Evolutionary conservation across 768 basidiomycete species (phyloP).

Genomic region (Stropharia rugosoannulata): DNA sequence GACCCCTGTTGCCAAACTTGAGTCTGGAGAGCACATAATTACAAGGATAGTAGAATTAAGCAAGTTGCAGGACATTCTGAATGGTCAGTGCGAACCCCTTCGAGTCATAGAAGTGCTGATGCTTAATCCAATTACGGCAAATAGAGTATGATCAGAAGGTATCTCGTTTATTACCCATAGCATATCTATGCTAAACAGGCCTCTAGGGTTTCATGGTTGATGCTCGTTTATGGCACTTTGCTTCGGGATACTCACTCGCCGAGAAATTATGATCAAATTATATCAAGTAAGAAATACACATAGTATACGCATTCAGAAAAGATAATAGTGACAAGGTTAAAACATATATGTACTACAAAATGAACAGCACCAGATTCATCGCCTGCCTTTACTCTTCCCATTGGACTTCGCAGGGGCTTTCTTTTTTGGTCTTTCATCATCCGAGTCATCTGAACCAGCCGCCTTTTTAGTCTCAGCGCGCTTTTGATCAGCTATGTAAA

Average conservation of each 20-base stretch:
- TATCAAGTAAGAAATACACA: not conserved
- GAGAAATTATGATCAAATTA: slow-evolving; percentile 24
- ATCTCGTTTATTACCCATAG: slow-evolving; percentile 2
- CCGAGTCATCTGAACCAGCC: slow-evolving; percentile 54
- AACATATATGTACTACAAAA: slow-evolving; percentile 6
- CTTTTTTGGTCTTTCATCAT: slow-evolving; percentile 46
- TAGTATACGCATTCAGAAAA: not conserved
- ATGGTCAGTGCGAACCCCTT: slow-evolving; percentile 50
- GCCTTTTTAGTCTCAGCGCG: slow-evolving; percentile 40
- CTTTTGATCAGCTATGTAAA: slow-evolving; percentile 46
- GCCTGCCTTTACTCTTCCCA: slow-evolving; percentile 39
- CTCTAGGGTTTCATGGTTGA: slow-evolving; percentile 68
- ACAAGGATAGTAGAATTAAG: slow-evolving; percentile 67
- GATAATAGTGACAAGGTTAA: too few species aligned
- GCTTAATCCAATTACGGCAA: not conserved
- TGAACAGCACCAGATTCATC: slow-evolving; percentile 5
- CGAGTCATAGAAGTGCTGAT: not conserved
- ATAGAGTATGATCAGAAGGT: slow-evolving; percentile 64
- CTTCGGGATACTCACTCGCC: slow-evolving; percentile 64
- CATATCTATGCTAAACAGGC: not conserved
- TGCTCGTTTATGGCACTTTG: slow-evolving; percentile 76
- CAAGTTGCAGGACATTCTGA: slow-evolving; percentile 60
- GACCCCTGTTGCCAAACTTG: slow-evolving; percentile 72
- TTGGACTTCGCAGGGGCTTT: slow-evolving; percentile 44
- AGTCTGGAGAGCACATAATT: slow-evolving; percentile 84